Conservation (phyloP, 257 asterid genomes). For the Nemophila menziesii region DNA sequence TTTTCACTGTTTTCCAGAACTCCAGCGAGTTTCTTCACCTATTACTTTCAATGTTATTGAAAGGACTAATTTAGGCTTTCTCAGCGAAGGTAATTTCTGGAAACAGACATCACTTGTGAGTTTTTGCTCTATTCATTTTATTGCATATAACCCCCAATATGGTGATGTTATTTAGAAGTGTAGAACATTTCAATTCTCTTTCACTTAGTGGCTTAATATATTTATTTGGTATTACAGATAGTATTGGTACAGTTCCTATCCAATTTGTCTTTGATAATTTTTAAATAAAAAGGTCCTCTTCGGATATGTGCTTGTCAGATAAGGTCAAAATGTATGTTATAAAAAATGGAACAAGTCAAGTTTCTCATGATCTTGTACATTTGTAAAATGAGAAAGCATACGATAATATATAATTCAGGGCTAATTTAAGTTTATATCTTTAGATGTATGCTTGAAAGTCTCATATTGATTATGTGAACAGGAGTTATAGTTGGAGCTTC, state of each 20-base stretch:
- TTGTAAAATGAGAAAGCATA: slow-evolving; percentile 5
- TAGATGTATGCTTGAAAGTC: neutral
- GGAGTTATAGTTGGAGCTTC: slow-evolving; percentile 66
- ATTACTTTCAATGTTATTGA: slow-evolving; percentile 60
- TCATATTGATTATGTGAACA: slow-evolving; percentile 17
- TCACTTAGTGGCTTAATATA: neutral
- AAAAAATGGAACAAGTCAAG: neutral
- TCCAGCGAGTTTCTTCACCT: slow-evolving; percentile 41
- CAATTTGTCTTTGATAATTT: neutral
- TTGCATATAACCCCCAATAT: neutral
- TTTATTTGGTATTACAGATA: too few relatives aligned
- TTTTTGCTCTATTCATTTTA: neutral
- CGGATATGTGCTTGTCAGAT: neutral
- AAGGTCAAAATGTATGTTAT: too few relatives aligned
- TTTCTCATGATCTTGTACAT: slow-evolving; percentile 5
- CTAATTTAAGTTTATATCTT: neutral
- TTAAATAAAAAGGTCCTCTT: neutral
- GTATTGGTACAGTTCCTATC: too few relatives aligned
- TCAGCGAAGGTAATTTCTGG: slow-evolving; percentile 58
- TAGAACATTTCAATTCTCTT: slow-evolving; percentile 3
- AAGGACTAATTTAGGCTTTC: slow-evolving; percentile 58
- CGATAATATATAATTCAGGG: too few relatives aligned
- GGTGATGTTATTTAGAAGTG: neutral
- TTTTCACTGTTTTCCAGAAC: slow-evolving; percentile 43
- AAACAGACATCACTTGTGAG: neutral